Evolutionary conservation across 2,329 filamentous ascomycete genomes (phyloP).

Genomic region (Onygena corvina): DNA sequence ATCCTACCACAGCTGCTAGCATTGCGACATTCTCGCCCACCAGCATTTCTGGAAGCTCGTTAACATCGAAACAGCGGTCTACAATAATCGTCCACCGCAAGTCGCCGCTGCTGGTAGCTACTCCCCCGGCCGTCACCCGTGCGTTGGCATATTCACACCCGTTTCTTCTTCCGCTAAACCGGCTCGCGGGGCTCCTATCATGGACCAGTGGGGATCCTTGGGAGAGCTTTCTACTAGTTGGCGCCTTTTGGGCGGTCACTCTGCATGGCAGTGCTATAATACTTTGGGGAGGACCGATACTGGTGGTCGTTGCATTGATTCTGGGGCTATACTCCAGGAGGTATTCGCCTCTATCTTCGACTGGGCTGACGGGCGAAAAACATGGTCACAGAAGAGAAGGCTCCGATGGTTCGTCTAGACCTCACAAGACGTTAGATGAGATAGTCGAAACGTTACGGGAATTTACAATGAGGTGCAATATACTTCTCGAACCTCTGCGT

Average conservation of each 20-base stretch:
- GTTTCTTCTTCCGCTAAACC: conserved; percentile 80
- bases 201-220: conserved; percentile 92
- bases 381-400: conserved; percentile 41
- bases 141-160: conserved; percentile 93
- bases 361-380: conserved; percentile 59
- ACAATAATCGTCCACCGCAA: conserved; percentile 96
- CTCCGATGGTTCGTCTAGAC: conserved; percentile 56
- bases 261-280: conserved; percentile 80
- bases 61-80: conserved; percentile 64
- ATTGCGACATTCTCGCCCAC: conserved; percentile 82
- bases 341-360: conserved; percentile 82
- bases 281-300: conserved; percentile 67
- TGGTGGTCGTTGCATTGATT: conserved; percentile 68
- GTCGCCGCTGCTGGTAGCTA: conserved; percentile 81
- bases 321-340: conserved; percentile 83
- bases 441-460: conserved; percentile 88
- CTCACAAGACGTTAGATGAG: conserved; percentile 91
- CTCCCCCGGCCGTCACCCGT: conserved; percentile 85
- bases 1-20: conserved; percentile 52
- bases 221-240: conserved; percentile 88
- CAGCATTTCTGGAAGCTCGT: conserved; percentile 56
- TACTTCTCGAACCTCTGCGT: conserved; percentile 77
- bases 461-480: conserved; percentile 83
- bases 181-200: conserved; percentile 69
- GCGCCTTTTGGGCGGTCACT: conserved; percentile 70